Percentiles rank a stretch among this genome's conserved stretches.
phyloP scores from a whole-genome alignment of 1,284 basidiomycete genomes.

The Bondarzewia mesenterica region DNA sequence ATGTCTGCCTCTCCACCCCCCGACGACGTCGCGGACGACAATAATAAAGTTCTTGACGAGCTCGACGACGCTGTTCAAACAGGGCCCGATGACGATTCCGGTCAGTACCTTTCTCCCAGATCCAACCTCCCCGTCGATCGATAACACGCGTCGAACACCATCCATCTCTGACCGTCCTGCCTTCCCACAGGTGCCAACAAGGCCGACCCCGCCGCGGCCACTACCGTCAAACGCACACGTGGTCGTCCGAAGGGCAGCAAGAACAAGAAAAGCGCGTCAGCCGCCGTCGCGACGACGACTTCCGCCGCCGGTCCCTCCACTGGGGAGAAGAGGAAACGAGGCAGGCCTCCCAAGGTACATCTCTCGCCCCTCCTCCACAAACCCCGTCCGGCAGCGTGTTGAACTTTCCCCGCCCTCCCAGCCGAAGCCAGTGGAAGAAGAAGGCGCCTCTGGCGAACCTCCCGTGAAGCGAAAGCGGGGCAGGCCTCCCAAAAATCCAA shows the following conservation, averaged over 20 bases:
- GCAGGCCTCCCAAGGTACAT: constrained; percentile 68
- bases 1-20: constrained; percentile 39
- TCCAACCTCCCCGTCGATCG: constrained; percentile 17
- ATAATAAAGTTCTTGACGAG: constrained; percentile 32
- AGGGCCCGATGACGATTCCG: constrained; percentile 28
- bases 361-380: neutral
- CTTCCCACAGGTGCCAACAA: constrained; percentile 13
- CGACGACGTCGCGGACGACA: constrained; percentile 28
- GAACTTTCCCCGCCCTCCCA: constrained; percentile 23
- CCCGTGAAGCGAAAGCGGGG: constrained; percentile 59
- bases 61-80: constrained; percentile 31
- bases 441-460: constrained; percentile 32
- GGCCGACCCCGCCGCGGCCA: constrained; percentile 18
- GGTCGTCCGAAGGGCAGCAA: constrained; percentile 77
- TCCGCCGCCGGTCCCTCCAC: constrained; percentile 27
- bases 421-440: constrained; percentile 47
- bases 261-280: constrained; percentile 57
- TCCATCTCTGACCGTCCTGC: constrained; percentile 16
- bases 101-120: constrained; percentile 20
- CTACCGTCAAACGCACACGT: constrained; percentile 55
- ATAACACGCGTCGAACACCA: constrained; percentile 13
- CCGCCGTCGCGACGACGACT: constrained; percentile 29
- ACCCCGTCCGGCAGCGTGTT: constrained; percentile 10
- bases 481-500: constrained; percentile 63
- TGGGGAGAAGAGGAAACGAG: constrained; percentile 50